phyloP scores from a whole-genome alignment of 2,329 filamentous ascomycete species.

The Emergomyces africanus region DNA sequence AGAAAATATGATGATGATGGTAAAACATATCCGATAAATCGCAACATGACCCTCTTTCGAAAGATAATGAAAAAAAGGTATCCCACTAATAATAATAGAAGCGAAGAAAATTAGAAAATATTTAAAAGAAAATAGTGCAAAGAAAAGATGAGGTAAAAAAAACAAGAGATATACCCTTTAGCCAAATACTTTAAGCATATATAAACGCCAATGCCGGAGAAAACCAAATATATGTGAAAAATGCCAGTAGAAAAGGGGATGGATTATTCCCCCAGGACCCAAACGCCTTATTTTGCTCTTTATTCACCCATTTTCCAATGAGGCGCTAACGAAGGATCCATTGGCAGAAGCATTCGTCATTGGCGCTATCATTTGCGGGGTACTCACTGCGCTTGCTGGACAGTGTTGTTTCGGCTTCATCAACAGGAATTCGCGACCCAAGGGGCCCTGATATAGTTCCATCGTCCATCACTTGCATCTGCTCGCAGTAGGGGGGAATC shows the following conservation, averaged over 20 bases:
- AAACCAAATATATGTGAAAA: background rate
- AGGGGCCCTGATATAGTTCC: slow-evolving; percentile 23
- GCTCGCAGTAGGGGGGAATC: slow-evolving; percentile 47
- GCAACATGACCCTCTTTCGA: background rate
- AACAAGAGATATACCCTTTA: background rate
- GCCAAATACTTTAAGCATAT: background rate
- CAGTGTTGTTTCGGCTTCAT: slow-evolving; percentile 11
- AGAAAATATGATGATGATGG: background rate
- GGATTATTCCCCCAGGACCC: background rate
- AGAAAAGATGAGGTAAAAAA: background rate
- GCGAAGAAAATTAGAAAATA: background rate
- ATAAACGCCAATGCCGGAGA: background rate
- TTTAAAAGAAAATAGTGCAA: background rate
- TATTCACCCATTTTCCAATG: background rate
- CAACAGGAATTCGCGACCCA: background rate
- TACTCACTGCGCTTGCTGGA: background rate
- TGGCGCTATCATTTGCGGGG: background rate
- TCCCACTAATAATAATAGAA: background rate
- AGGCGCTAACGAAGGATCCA: slow-evolving; percentile 8
- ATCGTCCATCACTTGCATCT: slow-evolving; percentile 47
- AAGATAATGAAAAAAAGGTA: background rate
- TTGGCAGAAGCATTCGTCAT: slow-evolving; percentile 8
- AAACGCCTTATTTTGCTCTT: slow-evolving; percentile 2
- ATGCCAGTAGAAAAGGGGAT: background rate
- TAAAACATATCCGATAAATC: background rate